A percentile compares a stretch with the other conserved stretches of the same genome.
Conservation (phyloP, 495 filamentous ascomycete genomes). For the Aspergillus cristatus region DNA sequence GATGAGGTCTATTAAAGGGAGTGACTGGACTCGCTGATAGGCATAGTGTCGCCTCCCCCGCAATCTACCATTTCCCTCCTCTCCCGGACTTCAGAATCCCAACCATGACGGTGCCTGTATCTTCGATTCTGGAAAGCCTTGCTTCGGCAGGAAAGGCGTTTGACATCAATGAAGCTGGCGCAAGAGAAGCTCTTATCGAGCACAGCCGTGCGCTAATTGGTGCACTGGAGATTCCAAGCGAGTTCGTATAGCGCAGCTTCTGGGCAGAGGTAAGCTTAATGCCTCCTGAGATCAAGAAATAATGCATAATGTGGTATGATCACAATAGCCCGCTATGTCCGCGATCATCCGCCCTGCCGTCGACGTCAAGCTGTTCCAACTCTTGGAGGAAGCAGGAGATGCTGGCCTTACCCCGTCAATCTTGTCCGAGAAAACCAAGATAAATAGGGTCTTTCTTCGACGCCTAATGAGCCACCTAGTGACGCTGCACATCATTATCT, state of each 20-base stretch:
- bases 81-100: no score
- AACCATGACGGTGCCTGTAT: no score
- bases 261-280: slow-evolving; percentile 29
- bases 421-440: slow-evolving; percentile 17
- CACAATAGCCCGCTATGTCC: slow-evolving; percentile 23
- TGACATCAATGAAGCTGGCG: slow-evolving; percentile 20
- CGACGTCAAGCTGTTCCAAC: slow-evolving; percentile 26
- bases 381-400: slow-evolving; percentile 16
- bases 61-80: no score
- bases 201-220: slow-evolving; percentile 22
- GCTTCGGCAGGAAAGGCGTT: slow-evolving; percentile 12
- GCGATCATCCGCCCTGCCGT: slow-evolving; percentile 27
- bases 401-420: slow-evolving; percentile 13
- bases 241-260: slow-evolving; percentile 28
- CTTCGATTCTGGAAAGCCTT: slow-evolving; percentile 8
- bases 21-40: no score
- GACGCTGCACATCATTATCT: slow-evolving; percentile 15
- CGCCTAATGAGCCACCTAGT: slow-evolving; percentile 18
- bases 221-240: slow-evolving; percentile 25
- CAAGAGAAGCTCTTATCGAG: slow-evolving; percentile 26
- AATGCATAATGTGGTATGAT: neutral
- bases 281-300: no score
- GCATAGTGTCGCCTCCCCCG: no score
- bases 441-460: slow-evolving; percentile 17
- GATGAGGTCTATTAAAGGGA: no score